Conservation (phyloP, 2,329 filamentous ascomycete species). For the Ceratocystis harringtonii region DNA sequence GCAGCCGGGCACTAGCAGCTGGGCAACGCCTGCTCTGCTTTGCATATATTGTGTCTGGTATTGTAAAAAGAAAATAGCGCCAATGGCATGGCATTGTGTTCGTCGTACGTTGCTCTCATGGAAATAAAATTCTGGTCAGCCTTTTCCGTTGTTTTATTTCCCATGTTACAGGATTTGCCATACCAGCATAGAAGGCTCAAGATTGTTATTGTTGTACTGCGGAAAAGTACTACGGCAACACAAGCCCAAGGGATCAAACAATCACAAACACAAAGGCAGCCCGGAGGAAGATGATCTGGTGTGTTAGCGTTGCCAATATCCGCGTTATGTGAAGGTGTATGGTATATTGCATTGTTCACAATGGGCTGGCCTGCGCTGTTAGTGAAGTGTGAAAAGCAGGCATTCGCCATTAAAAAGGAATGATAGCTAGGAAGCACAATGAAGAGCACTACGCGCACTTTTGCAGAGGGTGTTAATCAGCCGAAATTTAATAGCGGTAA, state of each 20-base stretch:
- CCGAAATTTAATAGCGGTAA: not conserved
- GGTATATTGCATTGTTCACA: not conserved
- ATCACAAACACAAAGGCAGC: not conserved
- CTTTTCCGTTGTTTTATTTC: not conserved
- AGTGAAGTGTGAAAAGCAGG: too few relatives aligned
- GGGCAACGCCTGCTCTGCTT: not conserved
- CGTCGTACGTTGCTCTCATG: not conserved
- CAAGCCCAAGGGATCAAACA: not conserved
- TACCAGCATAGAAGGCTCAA: not conserved
- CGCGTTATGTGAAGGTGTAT: not conserved
- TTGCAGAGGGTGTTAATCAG: too few relatives aligned
- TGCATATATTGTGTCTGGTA: not conserved
- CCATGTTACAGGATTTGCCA: not conserved
- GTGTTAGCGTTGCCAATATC: not conserved
- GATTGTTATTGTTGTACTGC: not conserved
- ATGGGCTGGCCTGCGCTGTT: too few relatives aligned
- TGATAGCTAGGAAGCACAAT: too few relatives aligned
- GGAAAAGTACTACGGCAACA: not conserved
- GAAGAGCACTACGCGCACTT: too few relatives aligned
- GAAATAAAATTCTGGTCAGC: not conserved
- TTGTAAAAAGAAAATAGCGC: not conserved
- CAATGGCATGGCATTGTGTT: not conserved
- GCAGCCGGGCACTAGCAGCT: not conserved
- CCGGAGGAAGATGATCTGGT: not conserved
- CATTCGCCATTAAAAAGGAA: too few relatives aligned